Conservation (phyloP, 1,139 yeast species). For the Pichia sp. region DNA sequence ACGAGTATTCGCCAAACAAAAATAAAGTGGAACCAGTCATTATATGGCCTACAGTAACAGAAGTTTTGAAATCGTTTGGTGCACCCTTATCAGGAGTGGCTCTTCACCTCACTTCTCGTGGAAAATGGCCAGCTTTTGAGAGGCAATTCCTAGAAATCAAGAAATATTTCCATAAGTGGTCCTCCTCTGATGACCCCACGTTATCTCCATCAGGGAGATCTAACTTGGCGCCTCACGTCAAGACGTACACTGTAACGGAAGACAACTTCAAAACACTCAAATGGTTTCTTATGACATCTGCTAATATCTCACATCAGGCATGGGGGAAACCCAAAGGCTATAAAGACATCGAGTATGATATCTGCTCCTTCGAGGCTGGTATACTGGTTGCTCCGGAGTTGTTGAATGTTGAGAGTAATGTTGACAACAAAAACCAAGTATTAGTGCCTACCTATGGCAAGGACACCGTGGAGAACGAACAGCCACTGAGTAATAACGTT, state of each 20-base stretch:
- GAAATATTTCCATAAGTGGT: constrained; percentile 28
- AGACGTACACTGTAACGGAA: constrained; percentile 43
- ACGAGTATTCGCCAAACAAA: constrained; percentile 31
- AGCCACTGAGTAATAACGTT: constrained; percentile 9
- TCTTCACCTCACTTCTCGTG: constrained; percentile 45
- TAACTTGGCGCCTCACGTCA: constrained; percentile 42
- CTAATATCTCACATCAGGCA: constrained; percentile 62
- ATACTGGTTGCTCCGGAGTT: constrained; percentile 40
- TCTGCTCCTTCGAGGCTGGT: constrained; percentile 51
- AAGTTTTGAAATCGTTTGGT: constrained; percentile 41
- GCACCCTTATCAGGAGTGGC: constrained; percentile 46
- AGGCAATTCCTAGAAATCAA: constrained; percentile 25
- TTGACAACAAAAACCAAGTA: constrained; percentile 9
- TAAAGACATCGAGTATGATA: constrained; percentile 19
- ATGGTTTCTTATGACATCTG: constrained; percentile 67
- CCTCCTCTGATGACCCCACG: constrained; percentile 13
- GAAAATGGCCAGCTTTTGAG: constrained; percentile 26
- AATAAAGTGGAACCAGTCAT: constrained; percentile 43
- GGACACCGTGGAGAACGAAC: constrained; percentile 32
- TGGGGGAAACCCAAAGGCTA: constrained; percentile 54
- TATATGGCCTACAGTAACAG: constrained; percentile 52
- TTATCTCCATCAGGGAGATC: constrained; percentile 31
- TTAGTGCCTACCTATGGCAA: constrained; percentile 39
- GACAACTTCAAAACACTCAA: constrained; percentile 48
- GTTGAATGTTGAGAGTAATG: constrained; percentile 17